Percentiles rank a stretch among this genome's conserved stretches.
These are phyloP conservation scores for Aspergillus calidoustus DNA, from an alignment of 2,329 filamentous ascomycete species.

Conservation along the genomic window DNA sequence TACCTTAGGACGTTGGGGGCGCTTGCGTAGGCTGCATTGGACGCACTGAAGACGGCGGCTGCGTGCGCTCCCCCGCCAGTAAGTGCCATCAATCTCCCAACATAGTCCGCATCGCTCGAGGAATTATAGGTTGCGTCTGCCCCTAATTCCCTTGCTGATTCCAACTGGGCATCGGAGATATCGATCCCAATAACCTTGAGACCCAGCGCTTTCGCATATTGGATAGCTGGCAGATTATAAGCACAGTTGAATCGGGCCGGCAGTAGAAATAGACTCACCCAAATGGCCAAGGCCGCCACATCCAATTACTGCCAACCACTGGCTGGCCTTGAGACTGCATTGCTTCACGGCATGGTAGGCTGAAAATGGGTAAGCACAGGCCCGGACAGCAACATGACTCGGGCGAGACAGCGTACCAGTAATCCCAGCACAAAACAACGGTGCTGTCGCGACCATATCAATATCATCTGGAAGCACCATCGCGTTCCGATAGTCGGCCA, in stretches of 20 bases:
- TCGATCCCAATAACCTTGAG: constrained; percentile 25
- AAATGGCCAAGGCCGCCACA: constrained; percentile 37
- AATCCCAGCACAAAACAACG: constrained; percentile 16
- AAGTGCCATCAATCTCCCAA: not conserved
- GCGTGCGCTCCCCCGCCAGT: constrained; percentile 13
- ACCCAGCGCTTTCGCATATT: constrained; percentile 39
- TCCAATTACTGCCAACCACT: constrained; percentile 36
- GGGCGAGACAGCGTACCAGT: not conserved
- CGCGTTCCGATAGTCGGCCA: constrained; percentile 10
- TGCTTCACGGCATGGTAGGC: constrained; percentile 12
- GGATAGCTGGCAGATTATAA: constrained; percentile 18
- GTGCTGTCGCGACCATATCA: not conserved
- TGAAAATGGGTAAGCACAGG: not conserved
- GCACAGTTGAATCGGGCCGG: not conserved
- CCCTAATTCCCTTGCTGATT: not conserved
- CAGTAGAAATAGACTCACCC: constrained; percentile 5
- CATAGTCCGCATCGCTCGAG: not conserved
- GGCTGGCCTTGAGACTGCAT: constrained; percentile 28
- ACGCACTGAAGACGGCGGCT: constrained; percentile 8
- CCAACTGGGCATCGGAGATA: constrained; percentile 11
- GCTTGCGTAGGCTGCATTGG: constrained; percentile 3
- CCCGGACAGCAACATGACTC: not conserved
- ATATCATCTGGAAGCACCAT: constrained; percentile 5
- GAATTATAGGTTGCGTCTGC: constrained; percentile 13
- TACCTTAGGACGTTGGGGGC: too few species aligned